These are phyloP conservation scores for Hymenoscyphus fraxineus DNA, from an alignment of 2,329 filamentous ascomycete species.

Conservation along the genomic window DNA sequence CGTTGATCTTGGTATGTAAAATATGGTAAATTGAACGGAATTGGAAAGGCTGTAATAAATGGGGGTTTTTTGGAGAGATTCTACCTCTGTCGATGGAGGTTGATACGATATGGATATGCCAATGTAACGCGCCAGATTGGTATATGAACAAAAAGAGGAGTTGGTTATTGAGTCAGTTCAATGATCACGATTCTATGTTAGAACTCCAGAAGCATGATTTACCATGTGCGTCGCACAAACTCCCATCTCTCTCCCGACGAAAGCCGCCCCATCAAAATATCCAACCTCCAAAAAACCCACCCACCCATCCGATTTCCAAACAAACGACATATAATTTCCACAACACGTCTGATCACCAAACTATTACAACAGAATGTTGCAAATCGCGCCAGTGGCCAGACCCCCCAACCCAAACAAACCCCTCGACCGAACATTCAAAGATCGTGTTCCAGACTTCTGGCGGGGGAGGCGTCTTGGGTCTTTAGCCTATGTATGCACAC, in stretches of 20 bases:
- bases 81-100: background rate
- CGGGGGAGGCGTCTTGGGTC: background rate
- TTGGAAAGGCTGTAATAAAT: background rate
- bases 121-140: background rate
- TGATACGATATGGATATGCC: background rate
- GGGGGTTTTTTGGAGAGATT: background rate
- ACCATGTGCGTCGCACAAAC: no score
- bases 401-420: background rate
- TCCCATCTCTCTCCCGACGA: no score
- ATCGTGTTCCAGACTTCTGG: background rate
- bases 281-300: no score
- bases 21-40: background rate
- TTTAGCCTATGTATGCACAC: slow-evolving; percentile 4
- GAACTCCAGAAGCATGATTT: background rate
- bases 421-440: background rate
- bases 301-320: background rate
- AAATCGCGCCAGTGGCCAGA: background rate
- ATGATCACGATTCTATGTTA: background rate
- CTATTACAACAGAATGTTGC: background rate
- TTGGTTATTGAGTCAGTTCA: background rate
- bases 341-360: background rate
- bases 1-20: background rate
- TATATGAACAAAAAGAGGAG: background rate
- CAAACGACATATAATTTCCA: background rate
- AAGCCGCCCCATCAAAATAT: no score